Conservation (phyloP, 1,284 basidiomycete species). For the Trichosporon sp. region DNA sequence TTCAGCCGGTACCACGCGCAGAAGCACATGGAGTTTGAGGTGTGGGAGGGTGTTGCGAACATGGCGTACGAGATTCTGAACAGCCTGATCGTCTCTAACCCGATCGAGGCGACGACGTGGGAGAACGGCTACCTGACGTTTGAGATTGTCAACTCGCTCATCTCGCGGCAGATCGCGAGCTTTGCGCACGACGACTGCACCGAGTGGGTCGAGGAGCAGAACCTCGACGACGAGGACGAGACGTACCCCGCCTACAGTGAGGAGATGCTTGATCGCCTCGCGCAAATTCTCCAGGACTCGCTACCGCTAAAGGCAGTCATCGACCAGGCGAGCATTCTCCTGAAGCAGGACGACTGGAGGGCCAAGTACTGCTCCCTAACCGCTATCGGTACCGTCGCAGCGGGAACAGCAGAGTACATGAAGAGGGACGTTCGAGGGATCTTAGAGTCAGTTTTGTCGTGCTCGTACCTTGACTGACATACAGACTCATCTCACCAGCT, state of each 20-base stretch:
- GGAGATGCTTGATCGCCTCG: conserved; percentile 72
- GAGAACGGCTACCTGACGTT: conserved; percentile 38
- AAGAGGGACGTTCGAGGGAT: conserved; percentile 20
- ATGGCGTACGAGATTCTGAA: conserved; percentile 52
- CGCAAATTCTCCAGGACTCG: conserved; percentile 69
- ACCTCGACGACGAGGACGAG: conserved; percentile 71
- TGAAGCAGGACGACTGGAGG: conserved; percentile 72
- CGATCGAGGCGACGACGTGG: conserved; percentile 36
- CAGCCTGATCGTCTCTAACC: conserved; percentile 43
- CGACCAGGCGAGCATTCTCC: conserved; percentile 74
- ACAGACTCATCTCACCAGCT: conserved; percentile 73
- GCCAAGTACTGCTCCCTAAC: conserved; percentile 76
- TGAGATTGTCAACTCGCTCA: conserved; percentile 43
- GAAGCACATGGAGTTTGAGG: conserved; percentile 61
- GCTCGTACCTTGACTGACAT: conserved; percentile 62
- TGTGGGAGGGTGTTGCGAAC: conserved; percentile 73
- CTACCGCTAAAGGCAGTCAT: conserved; percentile 67
- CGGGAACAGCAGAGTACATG: conserved; percentile 39
- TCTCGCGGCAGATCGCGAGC: conserved; percentile 43
- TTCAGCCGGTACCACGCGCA: conserved; percentile 42
- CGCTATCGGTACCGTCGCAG: conserved; percentile 49
- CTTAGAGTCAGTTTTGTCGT: conserved; percentile 20
- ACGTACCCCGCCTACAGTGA: conserved; percentile 73
- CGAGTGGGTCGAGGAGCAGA: conserved; percentile 66
- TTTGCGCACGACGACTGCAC: conserved; percentile 60